Conservation (phyloP, 345 rosid species). For the Excoecaria cochinchinensis region DNA sequence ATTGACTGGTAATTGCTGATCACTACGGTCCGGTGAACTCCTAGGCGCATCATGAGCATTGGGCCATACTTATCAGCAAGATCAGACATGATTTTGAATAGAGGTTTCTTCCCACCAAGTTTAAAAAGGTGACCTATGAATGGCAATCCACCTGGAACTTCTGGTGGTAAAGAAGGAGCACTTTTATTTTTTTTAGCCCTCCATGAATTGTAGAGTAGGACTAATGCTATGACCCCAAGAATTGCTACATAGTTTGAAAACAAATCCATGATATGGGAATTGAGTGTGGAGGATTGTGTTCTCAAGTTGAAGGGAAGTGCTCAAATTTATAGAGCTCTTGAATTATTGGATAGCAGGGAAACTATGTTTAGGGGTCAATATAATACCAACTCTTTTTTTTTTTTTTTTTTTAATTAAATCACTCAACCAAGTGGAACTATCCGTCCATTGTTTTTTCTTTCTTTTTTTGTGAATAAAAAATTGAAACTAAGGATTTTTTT, state of each 20-base stretch:
- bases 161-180: background rate
- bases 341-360: too few species aligned
- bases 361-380: too few species aligned
- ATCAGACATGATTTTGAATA: background rate
- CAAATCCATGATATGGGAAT: background rate
- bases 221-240: background rate
- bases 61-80: background rate
- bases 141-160: background rate
- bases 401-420: too few species aligned
- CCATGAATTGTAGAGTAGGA: background rate
- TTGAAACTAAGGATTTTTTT: too few species aligned
- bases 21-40: background rate
- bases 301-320: too few species aligned
- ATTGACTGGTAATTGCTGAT: background rate
- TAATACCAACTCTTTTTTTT: too few species aligned
- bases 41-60: background rate
- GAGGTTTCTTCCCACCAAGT: background rate
- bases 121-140: background rate
- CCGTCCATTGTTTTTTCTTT: too few species aligned
- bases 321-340: too few species aligned
- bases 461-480: too few species aligned
- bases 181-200: background rate
- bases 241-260: background rate
- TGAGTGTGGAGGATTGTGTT: too few species aligned
- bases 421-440: too few species aligned